Percentiles rank a stretch among this genome's conserved stretches.
These are phyloP conservation scores for Talaromyces albobiverticillius DNA, from an alignment of 2,329 filamentous ascomycete species.

Conservation along the genomic window DNA sequence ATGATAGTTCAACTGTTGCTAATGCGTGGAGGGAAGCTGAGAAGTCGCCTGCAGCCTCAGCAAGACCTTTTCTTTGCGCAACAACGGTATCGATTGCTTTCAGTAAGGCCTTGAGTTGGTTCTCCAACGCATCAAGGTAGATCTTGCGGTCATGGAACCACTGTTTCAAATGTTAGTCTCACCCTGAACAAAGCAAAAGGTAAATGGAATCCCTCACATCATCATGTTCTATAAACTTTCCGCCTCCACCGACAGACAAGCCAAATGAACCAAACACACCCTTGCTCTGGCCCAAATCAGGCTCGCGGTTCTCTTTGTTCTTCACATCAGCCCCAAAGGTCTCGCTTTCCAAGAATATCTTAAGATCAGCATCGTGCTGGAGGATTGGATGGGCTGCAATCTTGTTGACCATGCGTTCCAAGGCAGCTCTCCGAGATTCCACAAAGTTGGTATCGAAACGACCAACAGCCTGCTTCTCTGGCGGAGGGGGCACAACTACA, in stretches of 20 bases:
- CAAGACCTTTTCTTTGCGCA: conserved; percentile 83
- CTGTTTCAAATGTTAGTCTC: conserved; percentile 42
- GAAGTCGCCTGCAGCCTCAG: conserved; percentile 91
- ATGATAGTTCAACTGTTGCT: conserved; percentile 87
- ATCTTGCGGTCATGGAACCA: conserved; percentile 98
- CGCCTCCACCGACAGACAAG: conserved; percentile 69
- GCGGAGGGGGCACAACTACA: conserved; percentile 89
- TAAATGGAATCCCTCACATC: conserved; percentile 62
- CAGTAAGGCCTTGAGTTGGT: conserved; percentile 81
- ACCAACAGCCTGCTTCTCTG: conserved; percentile 95
- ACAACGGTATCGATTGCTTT: conserved; percentile 96
- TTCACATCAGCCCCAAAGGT: conserved; percentile 95
- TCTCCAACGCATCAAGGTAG: conserved; percentile 91
- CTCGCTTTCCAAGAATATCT: conserved; percentile 95
- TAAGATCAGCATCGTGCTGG: conserved; percentile 89
- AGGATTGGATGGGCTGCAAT: conserved; percentile 83
- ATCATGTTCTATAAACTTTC: conserved; percentile 96
- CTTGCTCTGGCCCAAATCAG: conserved; percentile 83
- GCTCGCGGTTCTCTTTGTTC: conserved; percentile 91
- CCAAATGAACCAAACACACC: conserved; percentile 86
- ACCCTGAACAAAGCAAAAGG: not conserved
- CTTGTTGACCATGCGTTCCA: conserved; percentile 98
- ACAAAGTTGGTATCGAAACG: conserved; percentile 97
- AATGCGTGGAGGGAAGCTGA: conserved; percentile 89
- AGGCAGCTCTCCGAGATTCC: conserved; percentile 80